These are phyloP conservation scores for Lentinula detonsa DNA, from an alignment of 768 basidiomycete species.

Conservation along the genomic window DNA sequence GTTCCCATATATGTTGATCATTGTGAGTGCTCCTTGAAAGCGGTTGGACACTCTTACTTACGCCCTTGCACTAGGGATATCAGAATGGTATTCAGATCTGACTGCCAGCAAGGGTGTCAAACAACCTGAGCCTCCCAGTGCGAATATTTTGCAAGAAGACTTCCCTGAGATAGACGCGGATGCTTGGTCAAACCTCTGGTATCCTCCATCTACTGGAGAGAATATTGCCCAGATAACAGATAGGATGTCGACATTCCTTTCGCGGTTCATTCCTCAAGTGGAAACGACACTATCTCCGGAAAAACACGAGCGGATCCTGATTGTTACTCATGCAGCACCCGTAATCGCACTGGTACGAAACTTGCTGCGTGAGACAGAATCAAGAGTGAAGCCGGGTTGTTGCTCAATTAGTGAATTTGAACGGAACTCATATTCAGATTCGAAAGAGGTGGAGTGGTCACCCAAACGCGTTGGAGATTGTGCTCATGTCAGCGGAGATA, in stretches of 20 bases:
- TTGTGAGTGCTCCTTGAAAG: constrained; percentile 32
- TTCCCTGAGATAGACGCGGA: constrained; percentile 59
- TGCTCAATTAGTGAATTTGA: constrained; percentile 62
- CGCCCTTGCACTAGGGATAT: constrained; percentile 37
- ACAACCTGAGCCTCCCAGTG: constrained; percentile 66
- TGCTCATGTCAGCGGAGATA: constrained; percentile 51
- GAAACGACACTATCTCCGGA: constrained; percentile 33
- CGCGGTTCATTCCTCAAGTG: constrained; percentile 43
- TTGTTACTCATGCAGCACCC: constrained; percentile 75
- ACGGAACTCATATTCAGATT: constrained; percentile 17
- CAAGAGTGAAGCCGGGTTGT: constrained; percentile 62
- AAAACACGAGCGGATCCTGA: constrained; percentile 45
- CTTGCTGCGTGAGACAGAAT: constrained; percentile 44
- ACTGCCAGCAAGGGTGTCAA: constrained; percentile 53
- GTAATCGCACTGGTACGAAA: constrained; percentile 58
- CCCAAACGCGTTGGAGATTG: constrained; percentile 46
- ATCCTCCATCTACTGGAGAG: constrained; percentile 71
- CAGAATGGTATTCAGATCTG: constrained; percentile 78
- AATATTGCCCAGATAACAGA: constrained; percentile 54
- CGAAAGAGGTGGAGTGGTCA: constrained; percentile 36
- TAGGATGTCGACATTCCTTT: constrained; percentile 49
- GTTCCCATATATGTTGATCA: constrained; percentile 78
- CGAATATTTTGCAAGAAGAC: constrained; percentile 43
- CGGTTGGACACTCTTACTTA: not conserved
- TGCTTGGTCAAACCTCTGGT: constrained; percentile 56